Conservation (phyloP, 2,329 filamentous ascomycete genomes). For the Diaporthe sp. region DNA sequence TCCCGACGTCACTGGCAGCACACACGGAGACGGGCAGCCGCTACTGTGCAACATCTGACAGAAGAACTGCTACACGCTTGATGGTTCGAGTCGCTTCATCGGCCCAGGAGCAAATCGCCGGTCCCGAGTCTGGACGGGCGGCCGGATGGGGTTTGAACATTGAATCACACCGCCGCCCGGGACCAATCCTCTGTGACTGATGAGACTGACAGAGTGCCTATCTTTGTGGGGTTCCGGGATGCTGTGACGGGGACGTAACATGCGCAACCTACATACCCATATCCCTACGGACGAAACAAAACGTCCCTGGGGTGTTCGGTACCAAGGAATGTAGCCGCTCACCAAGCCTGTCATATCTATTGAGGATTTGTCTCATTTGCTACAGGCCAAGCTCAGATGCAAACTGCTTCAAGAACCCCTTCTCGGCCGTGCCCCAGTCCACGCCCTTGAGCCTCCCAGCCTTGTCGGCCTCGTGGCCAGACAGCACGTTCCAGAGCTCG, state of each 20-base stretch:
- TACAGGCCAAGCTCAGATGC: conserved; percentile 58
- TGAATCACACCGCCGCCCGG: background rate
- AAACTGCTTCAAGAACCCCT: conserved; percentile 56
- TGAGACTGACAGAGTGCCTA: background rate
- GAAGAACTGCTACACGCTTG: background rate
- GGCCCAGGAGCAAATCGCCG: background rate
- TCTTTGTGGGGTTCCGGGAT: background rate
- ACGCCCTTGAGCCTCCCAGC: conserved; percentile 60
- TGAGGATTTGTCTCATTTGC: background rate
- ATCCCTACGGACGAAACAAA: background rate
- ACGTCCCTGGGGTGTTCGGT: background rate
- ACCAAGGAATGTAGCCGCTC: background rate
- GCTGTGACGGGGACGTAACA: background rate
- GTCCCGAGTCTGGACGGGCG: background rate
- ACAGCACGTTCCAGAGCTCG: conserved; percentile 66
- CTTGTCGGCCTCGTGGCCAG: conserved; percentile 45
- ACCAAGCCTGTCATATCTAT: background rate
- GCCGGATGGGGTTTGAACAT: background rate
- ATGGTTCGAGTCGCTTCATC: background rate
- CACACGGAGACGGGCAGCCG: background rate
- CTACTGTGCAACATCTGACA: conserved; percentile 5
- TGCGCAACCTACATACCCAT: background rate
- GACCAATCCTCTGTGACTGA: background rate
- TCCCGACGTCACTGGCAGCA: conserved; percentile 27
- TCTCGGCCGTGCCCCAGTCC: conserved; percentile 70